Base-by-base conservation (phyloP, 352 stramenopile genomes). In the Hyaloperonospora brassicae region DNA sequence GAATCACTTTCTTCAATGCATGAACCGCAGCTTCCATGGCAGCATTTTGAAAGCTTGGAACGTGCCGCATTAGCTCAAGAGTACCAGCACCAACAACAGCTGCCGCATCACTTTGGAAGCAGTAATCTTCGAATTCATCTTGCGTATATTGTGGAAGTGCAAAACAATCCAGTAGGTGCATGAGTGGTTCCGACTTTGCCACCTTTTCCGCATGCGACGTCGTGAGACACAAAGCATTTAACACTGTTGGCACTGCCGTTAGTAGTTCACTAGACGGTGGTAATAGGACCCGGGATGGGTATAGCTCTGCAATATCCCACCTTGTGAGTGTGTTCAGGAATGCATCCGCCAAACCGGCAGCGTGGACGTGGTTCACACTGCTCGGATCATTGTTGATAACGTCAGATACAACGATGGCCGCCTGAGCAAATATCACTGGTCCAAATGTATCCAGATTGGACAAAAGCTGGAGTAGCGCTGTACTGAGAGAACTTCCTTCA, bases 361-460 rank as follows among this genome's bases (percentile, higher is more conserved):
- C 70, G 62, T 98, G 92, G 6, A 98, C 85, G 66, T 98, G 79
- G 67, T 97, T 89, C 39, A 98, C 88, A 62, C 96, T 91, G 57
- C 74, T 97, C 64, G 74, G 96, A 71, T 98, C 94, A 39, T 94
- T 95, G 73, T 98, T 99, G 72, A 98, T 96, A n/a, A 98, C 79
- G 72, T 98, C 95, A 9, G 86, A 89, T 30, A 99, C 73, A 31
- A 99, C 73, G 21, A 95, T 95, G 3, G 83, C 72, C 10, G 92
- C 72, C 51, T 98, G 83, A 22, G 93, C 87, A 49, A 95, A 96
- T 31, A 98, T 62, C n/a, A 94, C 78, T 2, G 94, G 87, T 12
- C 96, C 94, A 59, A 97, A 98, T 4, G 76, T 62, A 55, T 95
- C 76, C 38, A 97, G 73, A 68, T 97, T 86, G 12, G 80, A 71